Conservation (phyloP, 768 basidiomycete genomes). For the Tulasnella sp. region DNA sequence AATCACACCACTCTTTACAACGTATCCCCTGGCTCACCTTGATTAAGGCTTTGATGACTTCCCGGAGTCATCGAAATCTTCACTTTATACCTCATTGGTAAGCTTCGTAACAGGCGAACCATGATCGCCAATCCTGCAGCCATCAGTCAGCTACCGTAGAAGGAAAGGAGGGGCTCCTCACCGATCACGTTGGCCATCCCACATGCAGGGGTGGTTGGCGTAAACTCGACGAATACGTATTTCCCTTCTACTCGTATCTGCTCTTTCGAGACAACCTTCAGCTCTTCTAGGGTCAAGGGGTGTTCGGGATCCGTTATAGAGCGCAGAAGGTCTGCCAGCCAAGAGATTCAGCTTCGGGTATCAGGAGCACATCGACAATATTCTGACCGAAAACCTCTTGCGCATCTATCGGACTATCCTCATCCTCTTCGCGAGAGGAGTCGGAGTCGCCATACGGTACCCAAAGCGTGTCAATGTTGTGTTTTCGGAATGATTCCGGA, state of each 20-base stretch:
- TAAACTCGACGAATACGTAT: conserved; percentile 75
- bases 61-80: conserved; percentile 89
- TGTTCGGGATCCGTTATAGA: conserved; percentile 94
- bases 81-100: conserved; percentile 88
- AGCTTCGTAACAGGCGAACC: conserved; percentile 74
- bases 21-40: conserved; percentile 39
- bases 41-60: conserved; percentile 88
- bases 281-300: conserved; percentile 79
- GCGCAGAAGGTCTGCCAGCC: conserved; percentile 63
- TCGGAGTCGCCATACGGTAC: conserved; percentile 20
- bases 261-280: conserved; percentile 84
- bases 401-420: conserved; percentile 66
- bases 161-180: conserved; percentile 26
- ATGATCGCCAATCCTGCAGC: conserved; percentile 80
- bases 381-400: conserved; percentile 81
- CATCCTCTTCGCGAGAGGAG: conserved; percentile 30
- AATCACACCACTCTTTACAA: background rate
- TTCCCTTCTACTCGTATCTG: conserved; percentile 50
- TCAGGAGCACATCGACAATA: background rate
- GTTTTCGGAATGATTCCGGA: conserved; percentile 7
- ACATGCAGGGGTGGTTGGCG: conserved; percentile 95
- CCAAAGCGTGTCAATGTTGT: conserved; percentile 10
- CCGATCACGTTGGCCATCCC: conserved; percentile 96
- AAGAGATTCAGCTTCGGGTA: background rate
- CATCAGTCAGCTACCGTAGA: background rate